phyloP scores from a whole-genome alignment of 768 basidiomycete genomes.

The Kondoa malvinella region DNA sequence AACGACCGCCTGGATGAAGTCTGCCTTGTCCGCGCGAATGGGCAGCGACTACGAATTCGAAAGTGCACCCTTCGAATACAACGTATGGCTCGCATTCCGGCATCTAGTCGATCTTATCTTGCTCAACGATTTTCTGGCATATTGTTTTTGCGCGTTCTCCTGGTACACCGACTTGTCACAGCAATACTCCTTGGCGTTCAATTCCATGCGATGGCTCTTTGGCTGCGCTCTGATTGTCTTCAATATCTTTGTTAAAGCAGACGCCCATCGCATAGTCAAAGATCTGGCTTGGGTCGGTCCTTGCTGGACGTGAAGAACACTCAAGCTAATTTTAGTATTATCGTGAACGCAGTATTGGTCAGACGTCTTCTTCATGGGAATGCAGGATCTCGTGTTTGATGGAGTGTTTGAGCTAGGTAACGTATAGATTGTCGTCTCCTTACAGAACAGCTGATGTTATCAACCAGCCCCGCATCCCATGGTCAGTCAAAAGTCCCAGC shows the following conservation, averaged over 20 bases:
- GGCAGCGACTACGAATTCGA: constrained; percentile 28
- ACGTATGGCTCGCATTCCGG: constrained; percentile 88
- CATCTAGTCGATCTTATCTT: constrained; percentile 92
- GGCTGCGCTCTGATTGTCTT: constrained; percentile 73
- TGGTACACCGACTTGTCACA: constrained; percentile 53
- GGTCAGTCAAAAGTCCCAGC: constrained; percentile 26
- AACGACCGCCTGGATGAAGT: constrained; percentile 85
- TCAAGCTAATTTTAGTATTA: neutral
- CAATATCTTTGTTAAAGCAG: constrained; percentile 96
- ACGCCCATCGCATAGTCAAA: constrained; percentile 92
- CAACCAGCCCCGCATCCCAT: constrained; percentile 40
- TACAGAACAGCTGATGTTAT: constrained; percentile 50
- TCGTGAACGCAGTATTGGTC: constrained; percentile 22
- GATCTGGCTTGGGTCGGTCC: constrained; percentile 76
- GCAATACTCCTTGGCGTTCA: constrained; percentile 52
- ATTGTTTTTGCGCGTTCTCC: constrained; percentile 85
- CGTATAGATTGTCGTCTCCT: neutral
- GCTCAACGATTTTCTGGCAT: constrained; percentile 86
- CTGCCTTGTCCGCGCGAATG: constrained; percentile 73
- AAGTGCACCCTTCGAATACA: constrained; percentile 84
- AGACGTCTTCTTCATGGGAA: constrained; percentile 26
- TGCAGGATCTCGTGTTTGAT: constrained; percentile 66
- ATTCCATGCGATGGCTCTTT: constrained; percentile 74
- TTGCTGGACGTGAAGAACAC: neutral
- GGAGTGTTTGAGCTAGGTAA: constrained; percentile 76